A percentile compares a stretch with the other conserved stretches of the same genome.
Conservation (phyloP, 2,329 filamentous ascomycete species). For the Sclerotinia trifoliorum region DNA sequence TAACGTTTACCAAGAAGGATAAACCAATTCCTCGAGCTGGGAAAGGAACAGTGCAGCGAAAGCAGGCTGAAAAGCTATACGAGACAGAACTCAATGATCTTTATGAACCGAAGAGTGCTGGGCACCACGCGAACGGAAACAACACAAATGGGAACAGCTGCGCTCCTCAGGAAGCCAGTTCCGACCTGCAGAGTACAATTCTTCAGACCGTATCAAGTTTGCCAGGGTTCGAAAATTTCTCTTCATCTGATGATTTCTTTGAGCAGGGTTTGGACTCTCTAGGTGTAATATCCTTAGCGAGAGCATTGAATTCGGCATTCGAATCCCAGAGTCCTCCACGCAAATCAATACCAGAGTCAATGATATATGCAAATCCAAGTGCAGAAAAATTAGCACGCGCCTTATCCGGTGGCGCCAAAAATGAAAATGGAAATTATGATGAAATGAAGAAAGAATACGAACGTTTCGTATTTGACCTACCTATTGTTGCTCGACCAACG, state of each 20-base stretch:
- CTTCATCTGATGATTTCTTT: conserved; percentile 13
- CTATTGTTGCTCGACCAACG: neutral
- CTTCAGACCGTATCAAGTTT: neutral
- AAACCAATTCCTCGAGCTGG: conserved; percentile 41
- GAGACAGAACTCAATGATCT: conserved; percentile 33
- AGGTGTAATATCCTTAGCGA: conserved; percentile 17
- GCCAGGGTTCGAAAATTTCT: conserved; percentile 2
- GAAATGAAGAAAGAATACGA: conserved; percentile 10
- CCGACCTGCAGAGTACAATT: neutral
- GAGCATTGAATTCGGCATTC: neutral
- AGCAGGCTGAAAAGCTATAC: conserved; percentile 37
- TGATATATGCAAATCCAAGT: conserved; percentile 8
- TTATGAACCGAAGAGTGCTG: conserved; percentile 2
- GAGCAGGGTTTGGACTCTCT: conserved; percentile 23
- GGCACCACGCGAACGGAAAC: neutral
- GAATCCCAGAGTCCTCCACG: neutral
- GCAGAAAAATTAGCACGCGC: neutral
- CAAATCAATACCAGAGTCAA: neutral
- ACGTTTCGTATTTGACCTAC: neutral
- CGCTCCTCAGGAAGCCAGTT: neutral
- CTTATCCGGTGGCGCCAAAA: neutral
- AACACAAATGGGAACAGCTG: neutral
- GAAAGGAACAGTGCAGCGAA: conserved; percentile 43
- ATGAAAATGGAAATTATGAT: neutral
- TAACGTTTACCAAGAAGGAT: conserved; percentile 36